A percentile compares a stretch with the other conserved stretches of the same genome.
These are phyloP conservation scores for Salvia rosmarinus DNA, from an alignment of 257 asterid species.

Conservation along the genomic window DNA sequence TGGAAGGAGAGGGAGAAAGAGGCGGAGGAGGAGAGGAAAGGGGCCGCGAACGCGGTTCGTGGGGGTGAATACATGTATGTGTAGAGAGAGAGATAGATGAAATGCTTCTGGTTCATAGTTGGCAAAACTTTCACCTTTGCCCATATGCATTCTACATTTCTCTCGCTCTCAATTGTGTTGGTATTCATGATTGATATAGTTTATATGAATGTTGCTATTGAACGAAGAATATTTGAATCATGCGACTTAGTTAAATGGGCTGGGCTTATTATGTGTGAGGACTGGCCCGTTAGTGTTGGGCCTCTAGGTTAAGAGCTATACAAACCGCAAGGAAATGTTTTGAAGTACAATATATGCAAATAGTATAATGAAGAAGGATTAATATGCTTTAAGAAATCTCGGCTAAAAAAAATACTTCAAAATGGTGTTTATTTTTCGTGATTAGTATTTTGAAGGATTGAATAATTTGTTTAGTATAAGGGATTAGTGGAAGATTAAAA, in stretches of 20 bases:
- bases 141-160: not conserved
- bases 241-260: not conserved
- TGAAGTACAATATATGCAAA: no score
- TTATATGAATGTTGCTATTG: not conserved
- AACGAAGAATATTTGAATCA: not conserved
- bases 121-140: not conserved
- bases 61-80: constrained; percentile 98
- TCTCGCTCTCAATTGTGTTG: not conserved
- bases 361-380: no score
- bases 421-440: no score
- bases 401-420: no score
- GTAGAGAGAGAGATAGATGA: constrained; percentile 35
- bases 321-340: not conserved
- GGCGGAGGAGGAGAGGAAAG: constrained; percentile 95
- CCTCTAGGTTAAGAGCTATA: not conserved
- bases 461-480: no score
- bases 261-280: not conserved
- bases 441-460: no score
- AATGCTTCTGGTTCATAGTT: not conserved
- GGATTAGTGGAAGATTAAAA: no score
- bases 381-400: no score
- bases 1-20: constrained; percentile 95
- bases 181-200: not conserved
- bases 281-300: not conserved
- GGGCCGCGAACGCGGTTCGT: constrained; percentile 94